phyloP scores from a whole-genome alignment of 345 rosid species.

The Geranium brycei region DNA sequence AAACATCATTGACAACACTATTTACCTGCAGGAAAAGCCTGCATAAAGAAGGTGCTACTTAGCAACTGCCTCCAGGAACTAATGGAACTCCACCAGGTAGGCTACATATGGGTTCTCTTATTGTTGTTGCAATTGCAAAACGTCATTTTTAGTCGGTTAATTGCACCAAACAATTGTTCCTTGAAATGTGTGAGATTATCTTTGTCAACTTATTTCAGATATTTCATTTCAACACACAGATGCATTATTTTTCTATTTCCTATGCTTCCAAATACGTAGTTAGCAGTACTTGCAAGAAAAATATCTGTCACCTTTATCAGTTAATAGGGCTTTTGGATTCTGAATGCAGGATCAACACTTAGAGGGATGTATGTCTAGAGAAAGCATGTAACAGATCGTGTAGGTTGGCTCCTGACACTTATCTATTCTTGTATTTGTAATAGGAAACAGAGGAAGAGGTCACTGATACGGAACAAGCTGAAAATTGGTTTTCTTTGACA shows the following conservation, averaged over 20 bases:
- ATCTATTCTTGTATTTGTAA: background rate
- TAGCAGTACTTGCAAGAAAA: too few species aligned
- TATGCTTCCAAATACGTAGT: too few species aligned
- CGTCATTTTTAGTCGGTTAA: too few species aligned
- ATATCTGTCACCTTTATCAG: too few species aligned
- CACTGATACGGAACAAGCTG: conserved; percentile 95
- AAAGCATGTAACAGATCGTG: background rate
- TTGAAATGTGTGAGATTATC: too few species aligned
- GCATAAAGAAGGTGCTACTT: conserved; percentile 90
- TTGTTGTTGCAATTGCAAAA: background rate
- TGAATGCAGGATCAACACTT: too few species aligned
- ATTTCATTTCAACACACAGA: too few species aligned
- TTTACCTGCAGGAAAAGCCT: conserved; percentile 63
- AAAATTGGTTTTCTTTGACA: conserved; percentile 98
- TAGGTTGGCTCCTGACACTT: background rate
- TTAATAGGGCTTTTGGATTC: too few species aligned
- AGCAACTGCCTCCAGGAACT: conserved; percentile 98
- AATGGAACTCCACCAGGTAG: conserved; percentile 98
- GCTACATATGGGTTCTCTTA: conserved; percentile 2
- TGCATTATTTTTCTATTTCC: too few species aligned
- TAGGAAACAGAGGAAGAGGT: conserved; percentile 98
- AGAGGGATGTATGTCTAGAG: background rate
- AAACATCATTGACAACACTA: conserved; percentile 3
- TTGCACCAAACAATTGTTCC: background rate
- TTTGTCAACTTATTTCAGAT: too few species aligned